Conservation (phyloP, 2,329 filamentous ascomycete genomes). For the Fusarium sp. region DNA sequence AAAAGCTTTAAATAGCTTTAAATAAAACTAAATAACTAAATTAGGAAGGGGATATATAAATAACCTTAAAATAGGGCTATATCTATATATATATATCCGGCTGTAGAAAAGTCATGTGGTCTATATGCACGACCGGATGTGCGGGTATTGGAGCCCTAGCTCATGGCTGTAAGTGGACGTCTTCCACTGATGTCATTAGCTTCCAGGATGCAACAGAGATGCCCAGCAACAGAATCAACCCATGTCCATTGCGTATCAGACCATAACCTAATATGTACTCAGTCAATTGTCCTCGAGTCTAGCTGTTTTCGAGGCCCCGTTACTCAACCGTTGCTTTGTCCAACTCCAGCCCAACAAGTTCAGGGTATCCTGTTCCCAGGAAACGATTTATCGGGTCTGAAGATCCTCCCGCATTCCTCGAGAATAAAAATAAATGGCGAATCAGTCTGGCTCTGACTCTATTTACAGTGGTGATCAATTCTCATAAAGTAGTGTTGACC, state of each 20-base stretch:
- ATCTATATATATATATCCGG: too few species aligned
- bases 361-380: constrained; percentile 24
- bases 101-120: too few species aligned
- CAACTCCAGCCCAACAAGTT: constrained; percentile 1
- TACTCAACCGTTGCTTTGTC: neutral
- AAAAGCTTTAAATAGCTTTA: too few species aligned
- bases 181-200: constrained; percentile 38
- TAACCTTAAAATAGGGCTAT: too few species aligned
- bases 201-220: constrained; percentile 4
- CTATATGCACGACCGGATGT: too few species aligned
- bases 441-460: neutral
- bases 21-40: too few species aligned
- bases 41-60: too few species aligned
- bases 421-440: neutral
- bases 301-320: neutral
- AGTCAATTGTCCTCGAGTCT: neutral
- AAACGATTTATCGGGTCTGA: constrained; percentile 18
- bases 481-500: too few species aligned
- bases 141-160: too few species aligned
- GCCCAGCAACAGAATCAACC: constrained; percentile 24
- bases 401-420: constrained; percentile 33
- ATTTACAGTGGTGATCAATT: neutral
- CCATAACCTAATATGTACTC: neutral
- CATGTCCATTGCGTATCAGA: constrained; percentile 14
- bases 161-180: constrained; percentile 4